Percentiles rank a stretch among this genome's conserved stretches.
Evolutionary conservation across 148 eudicot genomes (phyloP).

Genomic region (Limonium bicolor): DNA sequence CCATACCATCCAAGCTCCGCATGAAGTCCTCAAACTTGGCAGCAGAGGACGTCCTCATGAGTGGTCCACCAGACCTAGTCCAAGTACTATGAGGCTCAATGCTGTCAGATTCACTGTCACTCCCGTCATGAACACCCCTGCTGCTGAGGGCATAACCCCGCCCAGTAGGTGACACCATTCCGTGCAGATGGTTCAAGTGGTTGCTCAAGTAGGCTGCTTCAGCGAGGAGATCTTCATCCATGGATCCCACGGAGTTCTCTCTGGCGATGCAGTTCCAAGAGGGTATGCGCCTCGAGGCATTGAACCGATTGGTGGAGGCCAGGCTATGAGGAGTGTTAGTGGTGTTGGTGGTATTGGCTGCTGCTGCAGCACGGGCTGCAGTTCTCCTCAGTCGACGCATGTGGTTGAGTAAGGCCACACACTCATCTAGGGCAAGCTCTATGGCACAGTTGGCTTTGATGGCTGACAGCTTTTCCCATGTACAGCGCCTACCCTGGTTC

Average conservation of each 20-base stretch:
- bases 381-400: conserved; percentile 76
- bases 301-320: conserved; percentile 25
- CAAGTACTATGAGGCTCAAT: conserved; percentile 47
- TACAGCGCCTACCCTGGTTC: conserved; percentile 90
- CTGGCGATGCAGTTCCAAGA: conserved; percentile 93
- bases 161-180: conserved; percentile 4
- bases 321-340: conserved; percentile 15
- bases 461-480: conserved; percentile 98
- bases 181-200: conserved; percentile 44
- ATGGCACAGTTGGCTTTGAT: conserved; percentile 92
- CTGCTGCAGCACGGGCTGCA: conserved; percentile 45
- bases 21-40: conserved; percentile 56
- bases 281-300: conserved; percentile 74
- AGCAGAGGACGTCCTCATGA: conserved; percentile 88
- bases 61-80: conserved; percentile 93
- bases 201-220: conserved; percentile 45
- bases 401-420: conserved; percentile 79
- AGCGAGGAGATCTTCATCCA: conserved; percentile 51
- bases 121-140: conserved; percentile 38
- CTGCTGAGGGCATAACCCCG: conserved; percentile 22
- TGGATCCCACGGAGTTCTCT: conserved; percentile 87
- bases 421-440: conserved; percentile 86
- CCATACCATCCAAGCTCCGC: conserved; percentile 58
- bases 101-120: conserved; percentile 77
- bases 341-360: conserved; percentile 27